These are phyloP conservation scores for Corymbia calophylla DNA, from an alignment of 441 rosid species.

Conservation along the genomic window DNA sequence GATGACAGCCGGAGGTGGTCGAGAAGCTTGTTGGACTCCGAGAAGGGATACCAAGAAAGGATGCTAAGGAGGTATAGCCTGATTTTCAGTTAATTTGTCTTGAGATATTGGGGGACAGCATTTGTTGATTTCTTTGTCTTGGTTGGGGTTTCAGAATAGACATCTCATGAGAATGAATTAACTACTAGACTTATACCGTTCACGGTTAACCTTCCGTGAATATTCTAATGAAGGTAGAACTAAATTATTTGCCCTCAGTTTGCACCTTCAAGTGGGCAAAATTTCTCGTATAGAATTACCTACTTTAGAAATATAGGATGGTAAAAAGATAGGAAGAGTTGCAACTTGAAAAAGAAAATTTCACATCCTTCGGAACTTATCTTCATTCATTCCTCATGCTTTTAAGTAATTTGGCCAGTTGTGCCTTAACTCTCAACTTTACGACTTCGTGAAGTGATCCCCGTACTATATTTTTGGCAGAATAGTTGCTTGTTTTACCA, in stretches of 20 bases:
- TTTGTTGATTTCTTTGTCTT: not conserved
- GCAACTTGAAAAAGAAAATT: not conserved
- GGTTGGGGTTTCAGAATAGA: not conserved
- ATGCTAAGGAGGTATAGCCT: conserved; percentile 84
- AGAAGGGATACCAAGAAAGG: conserved; percentile 96
- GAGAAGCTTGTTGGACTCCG: conserved; percentile 94
- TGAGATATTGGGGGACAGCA: not conserved
- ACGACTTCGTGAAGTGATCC: not conserved
- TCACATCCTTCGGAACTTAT: not conserved
- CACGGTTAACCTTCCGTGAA: not conserved
- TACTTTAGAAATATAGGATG: not conserved
- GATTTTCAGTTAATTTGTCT: not conserved
- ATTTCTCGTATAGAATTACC: not conserved
- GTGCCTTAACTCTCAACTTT: not conserved
- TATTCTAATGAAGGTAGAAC: not conserved
- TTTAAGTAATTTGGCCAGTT: not conserved
- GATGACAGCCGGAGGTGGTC: conserved; percentile 84
- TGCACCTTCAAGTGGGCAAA: not conserved
- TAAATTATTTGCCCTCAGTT: not conserved
- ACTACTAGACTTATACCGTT: not conserved
- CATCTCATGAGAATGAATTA: not conserved
- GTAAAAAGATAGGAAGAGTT: not conserved
- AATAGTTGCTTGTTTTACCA: not conserved
- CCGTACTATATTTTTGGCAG: not conserved
- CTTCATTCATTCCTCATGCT: not conserved